Evolutionary conservation across 176 grass and related monocot genomes (phyloP).

Genomic region (Avena insularis): DNA sequence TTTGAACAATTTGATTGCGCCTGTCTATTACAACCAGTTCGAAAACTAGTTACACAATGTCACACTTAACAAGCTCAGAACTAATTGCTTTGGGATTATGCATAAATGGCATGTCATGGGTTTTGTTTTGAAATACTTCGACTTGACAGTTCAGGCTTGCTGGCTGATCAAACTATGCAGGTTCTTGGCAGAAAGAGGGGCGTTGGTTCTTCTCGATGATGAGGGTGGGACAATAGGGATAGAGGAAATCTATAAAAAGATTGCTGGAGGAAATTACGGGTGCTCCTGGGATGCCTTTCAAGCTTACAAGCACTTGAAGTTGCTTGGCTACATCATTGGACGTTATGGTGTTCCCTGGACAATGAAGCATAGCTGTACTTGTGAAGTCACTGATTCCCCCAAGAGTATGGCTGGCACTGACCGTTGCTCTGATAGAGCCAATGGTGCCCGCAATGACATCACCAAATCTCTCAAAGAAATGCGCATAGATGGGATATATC

Average conservation of each 20-base stretch:
- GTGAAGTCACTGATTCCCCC: slow-evolving; percentile 10
- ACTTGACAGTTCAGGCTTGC: background rate
- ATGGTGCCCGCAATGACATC: slow-evolving; percentile 41
- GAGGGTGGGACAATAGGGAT: slow-evolving; percentile 48
- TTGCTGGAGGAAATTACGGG: slow-evolving; percentile 52
- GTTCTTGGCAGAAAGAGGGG: slow-evolving; percentile 83
- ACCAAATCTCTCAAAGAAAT: slow-evolving; percentile 54
- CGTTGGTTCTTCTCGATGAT: slow-evolving; percentile 60
- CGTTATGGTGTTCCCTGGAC: slow-evolving; percentile 72
- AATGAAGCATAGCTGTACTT: slow-evolving; percentile 48
- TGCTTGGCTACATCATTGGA: slow-evolving; percentile 83
- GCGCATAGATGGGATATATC: slow-evolving; percentile 53
- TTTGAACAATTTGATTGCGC: background rate
- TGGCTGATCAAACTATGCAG: slow-evolving; percentile 47
- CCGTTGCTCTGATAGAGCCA: background rate
- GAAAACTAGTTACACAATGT: background rate
- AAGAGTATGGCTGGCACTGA: background rate
- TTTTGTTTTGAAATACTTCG: background rate
- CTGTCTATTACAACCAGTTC: background rate
- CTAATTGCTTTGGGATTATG: background rate
- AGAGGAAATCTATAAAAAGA: slow-evolving; percentile 60
- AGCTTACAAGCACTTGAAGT: slow-evolving; percentile 88
- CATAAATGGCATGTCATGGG: background rate
- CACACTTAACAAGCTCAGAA: background rate
- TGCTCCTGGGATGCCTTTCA: slow-evolving; percentile 65